Evolutionary conservation across 441 rosid species (phyloP), one percentile per base, ranked within the genome.

Genomic region (Erysimum pusillum): DNA sequence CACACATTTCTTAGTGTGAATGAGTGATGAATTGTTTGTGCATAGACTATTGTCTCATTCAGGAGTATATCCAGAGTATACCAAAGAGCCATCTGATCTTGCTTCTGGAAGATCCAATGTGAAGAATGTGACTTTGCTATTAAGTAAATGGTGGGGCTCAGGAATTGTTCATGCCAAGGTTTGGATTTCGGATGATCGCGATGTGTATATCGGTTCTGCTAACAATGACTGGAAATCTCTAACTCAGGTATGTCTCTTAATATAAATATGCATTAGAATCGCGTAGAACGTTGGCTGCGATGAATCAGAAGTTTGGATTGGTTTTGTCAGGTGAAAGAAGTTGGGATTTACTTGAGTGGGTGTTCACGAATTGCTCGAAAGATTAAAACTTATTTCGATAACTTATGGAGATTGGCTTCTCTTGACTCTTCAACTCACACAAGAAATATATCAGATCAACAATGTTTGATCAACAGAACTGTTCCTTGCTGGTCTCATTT

Each of bases 401-500:
- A 90, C 84, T 74, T 92, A 18, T 91, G 98, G 98, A 77, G 60
- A 72, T 88, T 94, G 42, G 83, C 85, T 11, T 78, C 84, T 80
- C 91, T 94, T 58, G 64, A 90, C 54, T 83, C 92, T 71, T 83
- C 88, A 35, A 71, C 61, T 44, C 81, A 79, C 63, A 90, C 95
- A 44, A 85, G 69, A 80, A 78, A 44, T 12, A 76, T 83, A 28
- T 82, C 67, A 68, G 97, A 92, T 81, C 91, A 87, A 36, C 89
- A 85, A 60, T 94, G 98, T 95, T 87, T 90, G 82, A 58, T 83
- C 54, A 82, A 86, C 44, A 87, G 97, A 81, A 85, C 85, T 66
- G 95, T 90, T 75, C 98, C 98, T n/a, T 94, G 98, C 70, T 92
- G 97, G 97, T 94, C 98, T 0, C 95, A 86, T 87, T 92, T 92